Percentiles rank a stretch among this genome's conserved stretches.
Conservation (phyloP, 1,284 basidiomycete species). For the Dichomitus squalens region DNA sequence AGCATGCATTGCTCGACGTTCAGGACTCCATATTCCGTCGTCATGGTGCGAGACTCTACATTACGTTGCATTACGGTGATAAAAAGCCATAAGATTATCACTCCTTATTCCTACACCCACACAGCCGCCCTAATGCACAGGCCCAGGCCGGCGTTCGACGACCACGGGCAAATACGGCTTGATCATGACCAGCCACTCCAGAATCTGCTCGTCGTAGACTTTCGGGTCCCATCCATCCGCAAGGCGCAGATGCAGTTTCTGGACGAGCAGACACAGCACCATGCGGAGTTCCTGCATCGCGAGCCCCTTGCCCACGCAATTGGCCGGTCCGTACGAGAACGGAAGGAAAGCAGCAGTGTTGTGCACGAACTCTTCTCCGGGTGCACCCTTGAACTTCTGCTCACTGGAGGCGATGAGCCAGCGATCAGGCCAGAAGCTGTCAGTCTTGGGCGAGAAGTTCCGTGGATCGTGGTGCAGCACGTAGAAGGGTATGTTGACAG, state of each 20-base stretch:
- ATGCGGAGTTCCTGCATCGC: constrained; percentile 26
- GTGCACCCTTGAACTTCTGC: background rate
- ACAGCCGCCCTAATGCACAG: background rate
- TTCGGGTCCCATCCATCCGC: constrained; percentile 22
- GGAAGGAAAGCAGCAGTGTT: constrained; percentile 30
- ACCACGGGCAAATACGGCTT: constrained; percentile 4
- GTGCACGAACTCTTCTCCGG: constrained; percentile 13
- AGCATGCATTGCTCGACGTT: too few relatives aligned
- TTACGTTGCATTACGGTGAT: background rate
- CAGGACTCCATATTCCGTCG: too few relatives aligned
- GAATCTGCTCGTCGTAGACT: background rate
- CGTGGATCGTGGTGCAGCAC: constrained; percentile 34
- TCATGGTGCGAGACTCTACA: too few relatives aligned
- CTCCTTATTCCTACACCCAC: background rate
- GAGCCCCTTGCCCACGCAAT: constrained; percentile 35
- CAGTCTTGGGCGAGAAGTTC: constrained; percentile 32
- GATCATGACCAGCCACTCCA: constrained; percentile 3
- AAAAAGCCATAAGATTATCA: background rate
- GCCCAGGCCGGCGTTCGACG: background rate
- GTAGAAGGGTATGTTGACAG: constrained; percentile 27
- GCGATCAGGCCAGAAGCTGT: constrained; percentile 31
- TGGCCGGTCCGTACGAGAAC: constrained; percentile 33
- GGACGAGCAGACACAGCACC: constrained; percentile 27
- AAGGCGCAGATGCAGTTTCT: constrained; percentile 27
- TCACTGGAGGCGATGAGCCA: constrained; percentile 24